Base-by-base conservation (phyloP, 2,329 filamentous ascomycete species). In the Lanzia echinophila region DNA sequence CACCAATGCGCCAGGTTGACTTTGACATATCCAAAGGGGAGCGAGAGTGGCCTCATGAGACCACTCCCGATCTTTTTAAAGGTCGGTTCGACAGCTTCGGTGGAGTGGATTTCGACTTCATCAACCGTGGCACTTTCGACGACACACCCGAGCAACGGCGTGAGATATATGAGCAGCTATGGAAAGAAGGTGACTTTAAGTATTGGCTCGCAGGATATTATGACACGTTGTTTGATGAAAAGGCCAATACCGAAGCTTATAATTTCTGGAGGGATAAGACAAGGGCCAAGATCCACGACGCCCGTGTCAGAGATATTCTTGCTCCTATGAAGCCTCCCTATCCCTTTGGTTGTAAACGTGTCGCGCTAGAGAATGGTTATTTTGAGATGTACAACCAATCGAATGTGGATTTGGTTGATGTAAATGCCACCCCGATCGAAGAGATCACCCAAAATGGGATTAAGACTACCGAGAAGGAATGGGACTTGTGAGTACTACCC, bases 381-480 rank as follows among this genome's bases (percentile, higher is more conserved):
- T 81, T 74, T 58, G 77, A 81, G 55, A 68, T 72, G 3, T 71
- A 75, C 50, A 72, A 78, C 56, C 69, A 69, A 17, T 63, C 68
- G 0, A 72, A 76, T 32, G 74, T 80, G 2, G 60, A 72, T 1
- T 59, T 81, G 1, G 69, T 80, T 1, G 68, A 75, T 44, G 58
- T 78, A 15, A 74, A 72, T 11, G 61, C 68, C 8, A 72, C 70
- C 2, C 68, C 72, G 0, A 76, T 81, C 53, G 62, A 62, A 2
- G 57, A 32, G 64, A 66, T 74, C 24, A 73, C 69, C 2, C 56
- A 65, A n/a, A 64, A 61, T 0, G 73, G 74, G 1, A 63, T 75
- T 17, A 56, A 55, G 5, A 63, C 62, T 38, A 60, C 62, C 4
- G 60, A 69, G 46, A 67, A 67, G 3, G 52, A 56, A 6, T 56